Conservation (phyloP, 2,329 filamentous ascomycete genomes). For the Pseudogymnoascus sp. region DNA sequence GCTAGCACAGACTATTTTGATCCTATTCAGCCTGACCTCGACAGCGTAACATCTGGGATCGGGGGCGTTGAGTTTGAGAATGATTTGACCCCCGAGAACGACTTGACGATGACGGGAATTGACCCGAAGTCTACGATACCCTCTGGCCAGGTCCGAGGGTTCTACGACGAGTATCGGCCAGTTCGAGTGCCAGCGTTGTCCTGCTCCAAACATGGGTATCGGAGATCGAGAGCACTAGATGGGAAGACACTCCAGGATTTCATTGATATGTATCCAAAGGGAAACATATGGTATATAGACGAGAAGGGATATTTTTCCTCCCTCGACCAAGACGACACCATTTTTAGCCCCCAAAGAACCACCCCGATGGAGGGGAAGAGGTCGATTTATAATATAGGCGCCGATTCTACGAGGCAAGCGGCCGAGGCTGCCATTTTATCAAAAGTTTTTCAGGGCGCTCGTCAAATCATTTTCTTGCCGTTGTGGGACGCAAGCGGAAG, state of each 20-base stretch:
- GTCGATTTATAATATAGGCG: neutral
- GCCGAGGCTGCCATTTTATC: slow-evolving; percentile 23
- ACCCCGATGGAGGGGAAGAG: neutral
- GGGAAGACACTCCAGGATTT: slow-evolving; percentile 21
- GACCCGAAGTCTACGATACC: slow-evolving; percentile 4
- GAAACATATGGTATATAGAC: slow-evolving; percentile 27
- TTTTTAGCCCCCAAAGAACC: slow-evolving; percentile 4
- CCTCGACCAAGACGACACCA: slow-evolving; percentile 21
- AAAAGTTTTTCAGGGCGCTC: slow-evolving; percentile 22
- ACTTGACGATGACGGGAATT: slow-evolving; percentile 7
- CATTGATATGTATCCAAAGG: slow-evolving; percentile 25
- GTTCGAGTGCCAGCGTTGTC: slow-evolving; percentile 24
- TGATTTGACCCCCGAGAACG: neutral
- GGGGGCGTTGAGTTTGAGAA: neutral
- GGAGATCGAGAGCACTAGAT: slow-evolving; percentile 20
- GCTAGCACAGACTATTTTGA: slow-evolving; percentile 14
- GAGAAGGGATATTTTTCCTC: slow-evolving; percentile 26
- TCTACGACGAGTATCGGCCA: slow-evolving; percentile 15
- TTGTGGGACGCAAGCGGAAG: slow-evolving; percentile 26
- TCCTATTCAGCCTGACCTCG: neutral
- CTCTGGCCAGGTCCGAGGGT: slow-evolving; percentile 3
- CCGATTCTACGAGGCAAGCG: slow-evolving; percentile 15
- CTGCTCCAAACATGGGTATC: slow-evolving; percentile 17
- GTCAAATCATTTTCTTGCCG: slow-evolving; percentile 27
- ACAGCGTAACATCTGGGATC: neutral